A percentile compares a stretch with the other conserved stretches of the same genome.
Evolutionary conservation across 73 alveolate genomes (phyloP).

Genomic region (Stentor roeselii): DNA sequence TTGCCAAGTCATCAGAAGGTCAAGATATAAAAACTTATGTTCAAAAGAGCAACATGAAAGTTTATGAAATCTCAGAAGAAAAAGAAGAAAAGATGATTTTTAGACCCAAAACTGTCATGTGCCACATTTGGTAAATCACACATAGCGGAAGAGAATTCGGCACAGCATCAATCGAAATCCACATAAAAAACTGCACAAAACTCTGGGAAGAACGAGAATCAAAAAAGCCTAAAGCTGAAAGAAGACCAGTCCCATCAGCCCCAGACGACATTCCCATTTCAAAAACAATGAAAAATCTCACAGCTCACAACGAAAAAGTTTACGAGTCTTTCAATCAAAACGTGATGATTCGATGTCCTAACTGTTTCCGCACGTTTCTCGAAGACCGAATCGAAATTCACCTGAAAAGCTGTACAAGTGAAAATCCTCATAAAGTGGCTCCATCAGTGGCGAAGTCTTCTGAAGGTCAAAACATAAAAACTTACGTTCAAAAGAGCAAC

Average conservation of each 20-base stretch:
- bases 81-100: slow-evolving; percentile 9
- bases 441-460: background rate
- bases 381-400: slow-evolving; percentile 86
- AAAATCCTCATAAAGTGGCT: slow-evolving; percentile 2
- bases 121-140: slow-evolving; percentile 77
- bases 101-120: slow-evolving; percentile 49
- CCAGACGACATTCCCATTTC: slow-evolving; percentile 53
- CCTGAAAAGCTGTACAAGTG: slow-evolving; percentile 67
- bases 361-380: slow-evolving; percentile 85
- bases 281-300: background rate
- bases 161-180: slow-evolving; percentile 73
- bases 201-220: slow-evolving; percentile 73
- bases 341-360: slow-evolving; percentile 77
- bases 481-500: background rate
- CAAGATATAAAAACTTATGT: slow-evolving; percentile 4
- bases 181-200: slow-evolving; percentile 64
- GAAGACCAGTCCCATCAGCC: slow-evolving; percentile 71
- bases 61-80: background rate
- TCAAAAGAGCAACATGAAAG: background rate
- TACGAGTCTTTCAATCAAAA: slow-evolving; percentile 15
- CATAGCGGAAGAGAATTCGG: slow-evolving; percentile 91
- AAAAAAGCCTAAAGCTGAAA: slow-evolving; percentile 59
- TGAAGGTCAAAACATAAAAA: background rate
- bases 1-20: background rate
- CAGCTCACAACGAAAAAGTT: background rate